A percentile compares a stretch with the other conserved stretches of the same genome.
These are phyloP conservation scores for Suhomyces wounanorum DNA, from an alignment of 1,139 yeast species.

Conservation along the genomic window DNA sequence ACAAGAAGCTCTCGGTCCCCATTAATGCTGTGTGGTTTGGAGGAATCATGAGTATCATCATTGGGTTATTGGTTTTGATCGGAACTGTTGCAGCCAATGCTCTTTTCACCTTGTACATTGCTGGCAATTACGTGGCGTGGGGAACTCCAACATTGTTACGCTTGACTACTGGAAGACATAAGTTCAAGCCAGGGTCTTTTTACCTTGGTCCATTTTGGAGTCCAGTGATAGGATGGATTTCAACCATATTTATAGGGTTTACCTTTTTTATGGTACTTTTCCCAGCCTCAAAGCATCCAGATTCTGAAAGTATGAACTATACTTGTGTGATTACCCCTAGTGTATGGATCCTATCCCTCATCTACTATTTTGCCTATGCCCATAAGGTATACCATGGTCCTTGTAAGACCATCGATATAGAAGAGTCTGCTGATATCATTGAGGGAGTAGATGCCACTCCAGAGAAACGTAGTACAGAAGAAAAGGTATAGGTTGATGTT, in stretches of 20 bases:
- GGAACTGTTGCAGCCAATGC: conserved; percentile 64
- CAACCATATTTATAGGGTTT: conserved; percentile 35
- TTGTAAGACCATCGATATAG: conserved; percentile 31
- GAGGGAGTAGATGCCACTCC: conserved; percentile 8
- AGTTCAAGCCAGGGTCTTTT: conserved; percentile 65
- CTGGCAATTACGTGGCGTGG: conserved; percentile 67
- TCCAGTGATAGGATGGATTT: conserved; percentile 42
- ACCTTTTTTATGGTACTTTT: conserved; percentile 50
- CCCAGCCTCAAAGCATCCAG: conserved; percentile 40
- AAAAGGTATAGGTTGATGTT: neutral
- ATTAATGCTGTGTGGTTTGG: conserved; percentile 61
- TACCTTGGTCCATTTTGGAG: conserved; percentile 55
- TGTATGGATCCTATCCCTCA: conserved; percentile 40
- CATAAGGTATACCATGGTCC: conserved; percentile 55
- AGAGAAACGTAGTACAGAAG: neutral
- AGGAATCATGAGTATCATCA: conserved; percentile 45
- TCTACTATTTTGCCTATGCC: conserved; percentile 50
- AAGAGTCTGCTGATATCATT: conserved; percentile 14
- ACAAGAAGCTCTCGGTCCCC: conserved; percentile 56
- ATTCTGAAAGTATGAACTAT: conserved; percentile 54
- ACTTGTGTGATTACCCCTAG: conserved; percentile 56
- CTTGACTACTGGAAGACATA: conserved; percentile 45
- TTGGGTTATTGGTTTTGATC: conserved; percentile 61
- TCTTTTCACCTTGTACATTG: conserved; percentile 56
- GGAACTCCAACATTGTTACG: conserved; percentile 56